A percentile compares a stretch with the other conserved stretches of the same genome.
phyloP scores from a whole-genome alignment of 129 eudicot genomes.

The Lonicera japonica region DNA sequence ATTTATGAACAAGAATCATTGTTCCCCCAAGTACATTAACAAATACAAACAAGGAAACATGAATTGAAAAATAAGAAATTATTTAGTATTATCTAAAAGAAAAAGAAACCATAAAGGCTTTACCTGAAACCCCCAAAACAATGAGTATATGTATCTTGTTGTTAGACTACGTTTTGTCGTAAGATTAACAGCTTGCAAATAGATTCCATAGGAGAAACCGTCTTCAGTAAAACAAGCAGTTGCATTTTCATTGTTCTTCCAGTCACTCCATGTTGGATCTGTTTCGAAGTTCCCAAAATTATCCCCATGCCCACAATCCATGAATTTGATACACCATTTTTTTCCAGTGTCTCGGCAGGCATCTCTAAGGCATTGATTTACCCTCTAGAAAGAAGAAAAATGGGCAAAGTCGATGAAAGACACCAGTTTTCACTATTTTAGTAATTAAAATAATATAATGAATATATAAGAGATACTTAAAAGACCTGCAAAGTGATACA shows the following conservation, averaged over 20 bases:
- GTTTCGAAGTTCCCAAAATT: not conserved
- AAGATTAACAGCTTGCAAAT: constrained; percentile 52
- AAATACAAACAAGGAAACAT: not conserved
- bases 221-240: constrained; percentile 42
- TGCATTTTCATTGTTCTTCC: constrained; percentile 38
- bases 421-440: not conserved
- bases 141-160: constrained; percentile 72
- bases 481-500: not conserved
- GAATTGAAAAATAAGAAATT: not conserved
- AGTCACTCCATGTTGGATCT: constrained; percentile 23
- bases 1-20: no score
- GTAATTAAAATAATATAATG: no score
- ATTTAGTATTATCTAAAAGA: not conserved
- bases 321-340: constrained; percentile 29
- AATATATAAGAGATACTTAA: not conserved
- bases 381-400: constrained; percentile 47
- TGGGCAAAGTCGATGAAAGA: not conserved
- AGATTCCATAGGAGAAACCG: constrained; percentile 63
- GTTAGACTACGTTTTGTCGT: constrained; percentile 30
- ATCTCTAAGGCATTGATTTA: constrained; percentile 78
- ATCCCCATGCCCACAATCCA: constrained; percentile 64
- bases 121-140: constrained; percentile 99
- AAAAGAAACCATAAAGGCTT: not conserved
- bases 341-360: constrained; percentile 38
- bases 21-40: not conserved